Evolutionary conservation across 2,329 filamentous ascomycete species (phyloP).

Genomic region (Trichoderma breve): DNA sequence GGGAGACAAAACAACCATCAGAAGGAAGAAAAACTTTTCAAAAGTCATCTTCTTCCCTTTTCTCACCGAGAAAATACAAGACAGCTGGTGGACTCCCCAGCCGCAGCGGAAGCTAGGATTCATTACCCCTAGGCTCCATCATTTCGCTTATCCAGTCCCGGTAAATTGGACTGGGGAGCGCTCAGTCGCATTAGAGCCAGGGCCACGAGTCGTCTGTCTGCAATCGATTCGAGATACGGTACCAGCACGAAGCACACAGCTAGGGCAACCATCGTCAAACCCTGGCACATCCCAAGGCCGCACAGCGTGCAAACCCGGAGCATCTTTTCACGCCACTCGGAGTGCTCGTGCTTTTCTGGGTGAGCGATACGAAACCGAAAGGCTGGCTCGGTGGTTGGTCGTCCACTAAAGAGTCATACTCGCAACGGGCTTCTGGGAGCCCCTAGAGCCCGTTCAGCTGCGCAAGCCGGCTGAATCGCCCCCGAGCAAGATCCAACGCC

Average conservation of each 20-base stretch:
- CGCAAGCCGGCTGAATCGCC: slow-evolving; percentile 15
- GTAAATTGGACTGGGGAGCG: slow-evolving; percentile 33
- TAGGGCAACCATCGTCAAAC: neutral
- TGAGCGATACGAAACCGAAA: slow-evolving; percentile 10
- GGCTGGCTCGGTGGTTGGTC: slow-evolving; percentile 16
- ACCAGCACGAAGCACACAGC: neutral
- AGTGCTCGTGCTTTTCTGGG: neutral
- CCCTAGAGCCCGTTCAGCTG: slow-evolving; percentile 8
- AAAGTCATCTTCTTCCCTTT: slow-evolving; percentile 2
- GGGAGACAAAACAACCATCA: slow-evolving; percentile 10
- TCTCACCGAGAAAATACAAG: slow-evolving; percentile 16
- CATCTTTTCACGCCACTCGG: slow-evolving; percentile 1
- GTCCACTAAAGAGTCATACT: neutral
- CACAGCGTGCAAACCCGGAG: neutral
- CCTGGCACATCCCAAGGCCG: neutral
- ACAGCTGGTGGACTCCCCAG: slow-evolving; percentile 4
- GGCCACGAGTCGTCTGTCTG: slow-evolving; percentile 19
- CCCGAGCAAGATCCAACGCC: neutral
- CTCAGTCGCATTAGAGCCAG: slow-evolving; percentile 17
- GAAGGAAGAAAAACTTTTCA: slow-evolving; percentile 6
- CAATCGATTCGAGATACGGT: neutral
- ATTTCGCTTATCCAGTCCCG: slow-evolving; percentile 37
- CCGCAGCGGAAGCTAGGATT: slow-evolving; percentile 24
- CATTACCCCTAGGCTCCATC: slow-evolving; percentile 29
- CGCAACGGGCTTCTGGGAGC: neutral